Percentiles rank a stretch among this genome's conserved stretches.
phyloP scores from a whole-genome alignment of 345 rosid species.

The Luvunga scandens region DNA sequence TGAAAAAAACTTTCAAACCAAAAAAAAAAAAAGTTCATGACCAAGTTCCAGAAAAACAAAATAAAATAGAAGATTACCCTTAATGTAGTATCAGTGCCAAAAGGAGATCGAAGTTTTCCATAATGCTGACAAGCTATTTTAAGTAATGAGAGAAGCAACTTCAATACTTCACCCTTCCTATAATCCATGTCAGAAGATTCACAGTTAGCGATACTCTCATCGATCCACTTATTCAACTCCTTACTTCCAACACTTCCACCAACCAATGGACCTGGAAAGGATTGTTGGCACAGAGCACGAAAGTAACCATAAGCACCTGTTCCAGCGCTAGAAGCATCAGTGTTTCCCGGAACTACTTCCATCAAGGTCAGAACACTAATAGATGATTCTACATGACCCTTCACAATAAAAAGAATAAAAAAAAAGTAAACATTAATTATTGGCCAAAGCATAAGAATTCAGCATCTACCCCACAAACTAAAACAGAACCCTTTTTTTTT shows the following conservation, averaged over 20 bases:
- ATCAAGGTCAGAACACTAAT: slow-evolving; percentile 68
- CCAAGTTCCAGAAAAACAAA: not conserved
- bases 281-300: slow-evolving; percentile 63
- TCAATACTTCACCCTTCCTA: slow-evolving; percentile 54
- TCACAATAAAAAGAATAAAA: slow-evolving; percentile 24
- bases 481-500: not conserved
- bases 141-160: slow-evolving; percentile 81
- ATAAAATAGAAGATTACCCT: slow-evolving; percentile 44
- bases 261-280: slow-evolving; percentile 91
- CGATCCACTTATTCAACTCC: slow-evolving; percentile 94
- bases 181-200: slow-evolving; percentile 59
- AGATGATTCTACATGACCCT: slow-evolving; percentile 58
- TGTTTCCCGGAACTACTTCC: slow-evolving; percentile 59
- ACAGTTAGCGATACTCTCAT: slow-evolving; percentile 67
- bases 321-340: slow-evolving; percentile 37
- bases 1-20: not conserved
- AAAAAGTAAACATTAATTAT: too few relatives aligned
- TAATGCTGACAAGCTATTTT: slow-evolving; percentile 90
- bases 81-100: slow-evolving; percentile 57
- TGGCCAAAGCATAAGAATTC: slow-evolving; percentile 13
- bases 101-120: slow-evolving; percentile 96
- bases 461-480: not conserved
- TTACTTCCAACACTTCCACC: slow-evolving; percentile 90
- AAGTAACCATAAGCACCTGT: slow-evolving; percentile 54
- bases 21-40: not conserved